Evolutionary conservation across 2,329 filamentous ascomycete species (phyloP).

Genomic region (Dothiorella sarmentorum): DNA sequence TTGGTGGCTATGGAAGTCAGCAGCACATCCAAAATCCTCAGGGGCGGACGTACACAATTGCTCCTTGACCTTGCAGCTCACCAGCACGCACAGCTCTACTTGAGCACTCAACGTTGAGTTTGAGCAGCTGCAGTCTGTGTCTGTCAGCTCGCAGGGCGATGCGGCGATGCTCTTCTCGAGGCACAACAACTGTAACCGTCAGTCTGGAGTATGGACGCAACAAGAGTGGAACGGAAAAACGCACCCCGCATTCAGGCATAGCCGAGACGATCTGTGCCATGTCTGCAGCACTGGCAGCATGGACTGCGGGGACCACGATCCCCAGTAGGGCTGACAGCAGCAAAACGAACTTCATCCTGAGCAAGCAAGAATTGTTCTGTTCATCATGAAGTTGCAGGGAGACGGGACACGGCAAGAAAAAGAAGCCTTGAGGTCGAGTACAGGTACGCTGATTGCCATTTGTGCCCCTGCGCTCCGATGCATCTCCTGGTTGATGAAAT

Average conservation of each 20-base stretch:
- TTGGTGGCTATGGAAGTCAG: slow-evolving; percentile 33
- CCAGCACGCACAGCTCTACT: slow-evolving; percentile 25
- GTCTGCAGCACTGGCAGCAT: neutral
- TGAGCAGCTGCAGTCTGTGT: slow-evolving; percentile 26
- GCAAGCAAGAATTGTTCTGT: neutral
- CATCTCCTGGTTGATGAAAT: neutral
- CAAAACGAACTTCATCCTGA: slow-evolving; percentile 3
- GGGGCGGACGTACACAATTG: slow-evolving; percentile 25
- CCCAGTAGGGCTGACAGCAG: neutral
- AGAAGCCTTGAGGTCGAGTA: neutral
- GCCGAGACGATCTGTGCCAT: neutral
- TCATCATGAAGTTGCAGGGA: neutral
- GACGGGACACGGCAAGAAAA: neutral
- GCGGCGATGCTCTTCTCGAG: slow-evolving; percentile 23
- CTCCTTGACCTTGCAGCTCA: slow-evolving; percentile 26
- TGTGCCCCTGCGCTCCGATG: neutral
- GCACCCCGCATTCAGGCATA: slow-evolving; percentile 12
- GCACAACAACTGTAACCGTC: slow-evolving; percentile 24
- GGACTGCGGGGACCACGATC: neutral
- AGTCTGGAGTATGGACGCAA: slow-evolving; percentile 3
- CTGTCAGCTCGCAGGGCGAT: slow-evolving; percentile 27
- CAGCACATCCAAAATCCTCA: neutral
- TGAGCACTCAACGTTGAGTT: slow-evolving; percentile 23
- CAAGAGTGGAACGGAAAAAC: neutral
- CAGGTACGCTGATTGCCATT: neutral